Conservation (phyloP, 352 stramenopile species). For the Pilasporangium apinafurcum region DNA sequence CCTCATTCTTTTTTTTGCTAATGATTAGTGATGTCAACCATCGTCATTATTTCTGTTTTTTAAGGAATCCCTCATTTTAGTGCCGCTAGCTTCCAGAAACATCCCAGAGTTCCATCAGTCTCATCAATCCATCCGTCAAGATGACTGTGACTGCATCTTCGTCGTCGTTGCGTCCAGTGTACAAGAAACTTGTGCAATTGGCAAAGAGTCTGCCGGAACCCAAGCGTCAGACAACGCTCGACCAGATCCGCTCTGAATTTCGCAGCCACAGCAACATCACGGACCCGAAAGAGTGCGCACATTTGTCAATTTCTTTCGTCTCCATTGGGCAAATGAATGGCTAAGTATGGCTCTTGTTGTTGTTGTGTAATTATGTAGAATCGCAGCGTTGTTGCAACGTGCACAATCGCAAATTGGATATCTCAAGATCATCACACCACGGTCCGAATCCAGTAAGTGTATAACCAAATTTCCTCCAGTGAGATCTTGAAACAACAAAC, state of each 20-base stretch:
- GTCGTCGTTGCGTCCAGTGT: constrained; percentile 67
- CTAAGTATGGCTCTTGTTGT: not conserved
- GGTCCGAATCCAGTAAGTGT: constrained; percentile 37
- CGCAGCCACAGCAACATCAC: constrained; percentile 45
- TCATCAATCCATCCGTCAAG: no score
- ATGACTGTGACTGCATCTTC: no score
- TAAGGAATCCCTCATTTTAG: no score
- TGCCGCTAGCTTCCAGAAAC: no score
- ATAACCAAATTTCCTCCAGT: no score
- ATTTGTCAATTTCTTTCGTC: not conserved
- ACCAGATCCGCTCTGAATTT: constrained; percentile 77
- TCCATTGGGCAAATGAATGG: constrained; percentile 1
- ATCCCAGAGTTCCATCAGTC: no score
- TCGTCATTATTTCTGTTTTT: no score
- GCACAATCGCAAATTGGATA: constrained; percentile 80
- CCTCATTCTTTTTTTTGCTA: no score
- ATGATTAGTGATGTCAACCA: no score
- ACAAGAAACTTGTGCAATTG: constrained; percentile 81
- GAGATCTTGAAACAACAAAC: no score
- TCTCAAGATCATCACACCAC: constrained; percentile 83
- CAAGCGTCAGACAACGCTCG: constrained; percentile 58
- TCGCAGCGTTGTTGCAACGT: constrained; percentile 61
- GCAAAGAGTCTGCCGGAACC: constrained; percentile 64
- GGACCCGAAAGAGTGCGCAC: constrained; percentile 61
- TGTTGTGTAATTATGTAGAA: constrained; percentile 14